Evolutionary conservation across 2,329 filamentous ascomycete genomes (phyloP).

Genomic region (Corinectria fuckeliana): DNA sequence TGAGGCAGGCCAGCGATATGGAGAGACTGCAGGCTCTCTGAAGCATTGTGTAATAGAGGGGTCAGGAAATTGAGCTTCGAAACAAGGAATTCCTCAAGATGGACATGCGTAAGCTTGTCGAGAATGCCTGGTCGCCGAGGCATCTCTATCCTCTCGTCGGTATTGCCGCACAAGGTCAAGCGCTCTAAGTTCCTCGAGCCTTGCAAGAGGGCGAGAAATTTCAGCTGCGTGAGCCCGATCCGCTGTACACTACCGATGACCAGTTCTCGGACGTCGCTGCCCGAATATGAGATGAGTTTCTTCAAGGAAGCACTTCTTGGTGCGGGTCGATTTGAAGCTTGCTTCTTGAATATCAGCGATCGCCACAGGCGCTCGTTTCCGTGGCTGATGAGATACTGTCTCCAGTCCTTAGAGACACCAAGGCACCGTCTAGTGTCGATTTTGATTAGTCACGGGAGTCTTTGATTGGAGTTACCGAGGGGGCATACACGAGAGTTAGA

Average conservation of each 20-base stretch:
- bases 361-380: constrained; percentile 43
- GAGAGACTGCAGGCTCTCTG: constrained; percentile 33
- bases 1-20: constrained; percentile 34
- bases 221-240: constrained; percentile 41
- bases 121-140: constrained; percentile 20
- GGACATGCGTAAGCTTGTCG: constrained; percentile 29
- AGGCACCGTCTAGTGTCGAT: constrained; percentile 37
- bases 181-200: constrained; percentile 37
- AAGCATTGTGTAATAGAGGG: constrained; percentile 31
- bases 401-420: constrained; percentile 44
- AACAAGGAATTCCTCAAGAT: constrained; percentile 30
- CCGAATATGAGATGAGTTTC: constrained; percentile 42
- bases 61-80: constrained; percentile 22
- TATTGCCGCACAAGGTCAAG: constrained; percentile 29
- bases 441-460: background rate
- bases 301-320: constrained; percentile 35
- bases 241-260: constrained; percentile 34
- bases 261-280: constrained; percentile 40
- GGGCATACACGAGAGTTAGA: constrained; percentile 39
- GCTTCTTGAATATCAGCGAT: constrained; percentile 38
- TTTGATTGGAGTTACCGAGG: background rate
- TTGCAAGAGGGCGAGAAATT: constrained; percentile 37
- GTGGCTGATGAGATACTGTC: constrained; percentile 36
- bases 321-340: constrained; percentile 27
- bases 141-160: constrained; percentile 33